These are phyloP conservation scores for Penicillium egyptiacum DNA, from an alignment of 495 filamentous ascomycete species.

Conservation along the genomic window DNA sequence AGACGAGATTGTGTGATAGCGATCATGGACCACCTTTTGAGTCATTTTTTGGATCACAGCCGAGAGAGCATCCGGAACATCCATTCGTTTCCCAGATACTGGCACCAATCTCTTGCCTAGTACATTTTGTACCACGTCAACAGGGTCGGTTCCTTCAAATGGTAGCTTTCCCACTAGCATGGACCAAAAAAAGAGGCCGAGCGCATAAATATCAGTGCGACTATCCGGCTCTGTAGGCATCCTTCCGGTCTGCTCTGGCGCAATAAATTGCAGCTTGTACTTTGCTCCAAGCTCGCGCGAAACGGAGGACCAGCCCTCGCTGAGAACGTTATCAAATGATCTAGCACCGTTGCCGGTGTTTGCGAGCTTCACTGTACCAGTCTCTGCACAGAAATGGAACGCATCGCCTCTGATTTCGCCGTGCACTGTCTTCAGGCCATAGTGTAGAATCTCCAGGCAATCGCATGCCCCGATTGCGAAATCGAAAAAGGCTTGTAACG, in stretches of 20 bases:
- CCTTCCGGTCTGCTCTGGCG: slow-evolving; percentile 87
- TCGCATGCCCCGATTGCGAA: slow-evolving; percentile 85
- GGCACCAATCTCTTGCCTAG: slow-evolving; percentile 71
- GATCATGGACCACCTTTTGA: slow-evolving; percentile 75
- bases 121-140: slow-evolving; percentile 87
- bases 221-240: slow-evolving; percentile 87
- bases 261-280: slow-evolving; percentile 83
- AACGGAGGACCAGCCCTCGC: slow-evolving; percentile 78
- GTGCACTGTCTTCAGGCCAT: slow-evolving; percentile 77
- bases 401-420: slow-evolving; percentile 86
- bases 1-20: slow-evolving; percentile 81
- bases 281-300: slow-evolving; percentile 77
- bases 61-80: slow-evolving; percentile 77
- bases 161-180: slow-evolving; percentile 75
- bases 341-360: slow-evolving; percentile 81
- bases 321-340: slow-evolving; percentile 85
- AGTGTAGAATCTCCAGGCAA: slow-evolving; percentile 82
- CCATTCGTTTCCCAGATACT: slow-evolving; percentile 70
- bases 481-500: slow-evolving; percentile 73
- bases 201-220: slow-evolving; percentile 85
- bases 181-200: slow-evolving; percentile 84
- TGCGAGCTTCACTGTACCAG: slow-evolving; percentile 69
- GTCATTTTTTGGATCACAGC: slow-evolving; percentile 88
- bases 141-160: slow-evolving; percentile 73
- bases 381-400: slow-evolving; percentile 74